Base-by-base conservation (phyloP, 2,329 filamentous ascomycete species). In the Alternaria atra region DNA sequence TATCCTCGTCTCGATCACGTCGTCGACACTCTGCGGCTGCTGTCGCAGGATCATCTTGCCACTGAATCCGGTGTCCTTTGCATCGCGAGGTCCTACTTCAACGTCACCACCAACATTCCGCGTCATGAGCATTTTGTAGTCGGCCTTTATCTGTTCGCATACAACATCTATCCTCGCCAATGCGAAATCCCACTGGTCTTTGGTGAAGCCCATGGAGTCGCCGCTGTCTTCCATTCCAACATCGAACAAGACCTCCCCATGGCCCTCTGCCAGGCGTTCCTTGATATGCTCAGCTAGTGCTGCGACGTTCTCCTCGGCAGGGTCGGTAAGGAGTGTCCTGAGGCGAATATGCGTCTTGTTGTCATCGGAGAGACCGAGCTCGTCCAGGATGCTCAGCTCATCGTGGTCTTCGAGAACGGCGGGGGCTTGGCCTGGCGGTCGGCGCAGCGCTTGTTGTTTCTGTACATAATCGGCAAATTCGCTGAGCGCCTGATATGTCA, bases 401-500 rank as follows among this genome's bases (percentile, higher is more conserved):
- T 94, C 93, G 75, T 94, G 91, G 66, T 95, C 89, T 71, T 91
- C 87, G 54, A 74, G 72, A 32, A 71, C 74, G 40, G 77, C 75
- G 64, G 58, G 68, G 53, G 51, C 76, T 30, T 77, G 70, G 56
- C 77, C 73, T 15, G 81, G 77, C 40, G 79, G 77, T 42, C 80
- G 80, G 47, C 91, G 89, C 51, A 90, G 80, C 13, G 89, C 89
- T 79, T 98, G 95, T 78, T 98, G 94, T 77, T 93, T 91, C 79
- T 98, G 93, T 67, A 97, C 95, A 74, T 97, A 98, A 74, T 99
- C 95, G 79, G 94, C 93, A 77, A 99, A 99, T 72, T 98, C 95
- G 82, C 91, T 95, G 57, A 99, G 86, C 12, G 94, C 94, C 87
- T 89, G 63, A 57, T 2, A 32, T 8, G 6, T 52, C n/a, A 43